Percentiles rank a stretch among this genome's conserved stretches.
These are phyloP conservation scores for Cladorrhinum samala DNA, from an alignment of 495 filamentous ascomycete genomes.

Conservation along the genomic window DNA sequence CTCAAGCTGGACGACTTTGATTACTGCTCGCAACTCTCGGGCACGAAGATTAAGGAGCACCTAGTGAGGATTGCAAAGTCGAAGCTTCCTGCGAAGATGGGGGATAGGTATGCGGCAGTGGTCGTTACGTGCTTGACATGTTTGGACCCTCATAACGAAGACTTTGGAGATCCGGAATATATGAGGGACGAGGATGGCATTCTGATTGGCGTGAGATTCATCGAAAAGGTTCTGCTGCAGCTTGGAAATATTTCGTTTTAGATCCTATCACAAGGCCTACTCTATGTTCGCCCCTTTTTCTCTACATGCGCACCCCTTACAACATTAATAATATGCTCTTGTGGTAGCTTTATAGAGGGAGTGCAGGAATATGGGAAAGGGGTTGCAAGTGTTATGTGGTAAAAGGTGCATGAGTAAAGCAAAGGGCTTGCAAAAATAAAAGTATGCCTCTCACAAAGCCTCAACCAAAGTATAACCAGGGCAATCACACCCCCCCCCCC, in stretches of 20 bases:
- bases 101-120: slow-evolving; percentile 41
- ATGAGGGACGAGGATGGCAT: slow-evolving; percentile 47
- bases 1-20: not conserved
- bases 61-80: slow-evolving; percentile 35
- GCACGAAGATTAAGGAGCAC: slow-evolving; percentile 18
- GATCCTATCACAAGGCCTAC: too few species aligned
- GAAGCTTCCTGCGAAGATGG: slow-evolving; percentile 44
- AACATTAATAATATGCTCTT: too few species aligned
- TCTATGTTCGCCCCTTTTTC: too few species aligned
- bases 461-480: too few species aligned
- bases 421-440: too few species aligned
- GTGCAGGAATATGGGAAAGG: too few species aligned
- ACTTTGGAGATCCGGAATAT: slow-evolving; percentile 42
- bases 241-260: not conserved
- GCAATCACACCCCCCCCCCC: too few species aligned
- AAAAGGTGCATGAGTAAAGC: too few species aligned
- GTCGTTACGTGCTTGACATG: slow-evolving; percentile 53
- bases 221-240: slow-evolving; percentile 29
- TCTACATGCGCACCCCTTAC: too few species aligned
- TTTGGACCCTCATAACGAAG: slow-evolving; percentile 41
- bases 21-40: not conserved
- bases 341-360: too few species aligned
- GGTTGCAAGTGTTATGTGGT: too few species aligned
- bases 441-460: too few species aligned
- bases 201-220: slow-evolving; percentile 43